Evolutionary conservation across 2,329 filamentous ascomycete species (phyloP).

Genomic region (Calonectria pteridis): DNA sequence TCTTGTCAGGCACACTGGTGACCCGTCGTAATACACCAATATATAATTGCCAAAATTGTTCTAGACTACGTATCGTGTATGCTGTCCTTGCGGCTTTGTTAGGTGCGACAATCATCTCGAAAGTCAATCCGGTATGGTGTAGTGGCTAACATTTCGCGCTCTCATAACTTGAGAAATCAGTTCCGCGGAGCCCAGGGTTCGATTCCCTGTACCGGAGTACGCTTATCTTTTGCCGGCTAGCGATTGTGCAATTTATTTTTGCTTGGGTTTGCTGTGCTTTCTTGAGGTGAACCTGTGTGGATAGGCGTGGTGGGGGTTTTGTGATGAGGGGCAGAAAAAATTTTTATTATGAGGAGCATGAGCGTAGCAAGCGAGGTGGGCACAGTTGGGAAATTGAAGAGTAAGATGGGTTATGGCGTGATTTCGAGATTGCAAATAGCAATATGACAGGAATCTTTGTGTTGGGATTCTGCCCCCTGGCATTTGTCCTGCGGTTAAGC

Average conservation of each 20-base stretch:
- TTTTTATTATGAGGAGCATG: neutral
- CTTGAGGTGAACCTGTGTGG: neutral
- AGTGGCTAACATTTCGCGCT: conserved; percentile 51
- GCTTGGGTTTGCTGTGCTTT: neutral
- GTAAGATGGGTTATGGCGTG: neutral
- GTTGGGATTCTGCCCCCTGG: neutral
- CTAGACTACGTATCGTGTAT: neutral
- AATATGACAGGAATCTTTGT: neutral
- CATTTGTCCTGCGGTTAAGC: neutral
- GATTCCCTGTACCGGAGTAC: conserved; percentile 45
- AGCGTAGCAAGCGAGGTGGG: neutral
- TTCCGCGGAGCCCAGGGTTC: conserved; percentile 44
- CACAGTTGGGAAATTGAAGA: neutral
- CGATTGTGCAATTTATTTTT: neutral
- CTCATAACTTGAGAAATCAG: conserved; percentile 42
- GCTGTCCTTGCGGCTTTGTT: neutral
- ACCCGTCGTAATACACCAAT: neutral
- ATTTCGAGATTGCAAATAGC: neutral
- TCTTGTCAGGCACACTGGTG: neutral
- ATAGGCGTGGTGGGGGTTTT: neutral
- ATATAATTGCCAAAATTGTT: neutral
- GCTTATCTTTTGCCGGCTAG: neutral
- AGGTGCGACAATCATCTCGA: neutral
- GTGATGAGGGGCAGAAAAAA: neutral
- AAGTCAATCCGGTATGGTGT: conserved; percentile 47